These are phyloP conservation scores for Talaromyces albobiverticillius DNA, from an alignment of 2,329 filamentous ascomycete genomes.

Conservation along the genomic window DNA sequence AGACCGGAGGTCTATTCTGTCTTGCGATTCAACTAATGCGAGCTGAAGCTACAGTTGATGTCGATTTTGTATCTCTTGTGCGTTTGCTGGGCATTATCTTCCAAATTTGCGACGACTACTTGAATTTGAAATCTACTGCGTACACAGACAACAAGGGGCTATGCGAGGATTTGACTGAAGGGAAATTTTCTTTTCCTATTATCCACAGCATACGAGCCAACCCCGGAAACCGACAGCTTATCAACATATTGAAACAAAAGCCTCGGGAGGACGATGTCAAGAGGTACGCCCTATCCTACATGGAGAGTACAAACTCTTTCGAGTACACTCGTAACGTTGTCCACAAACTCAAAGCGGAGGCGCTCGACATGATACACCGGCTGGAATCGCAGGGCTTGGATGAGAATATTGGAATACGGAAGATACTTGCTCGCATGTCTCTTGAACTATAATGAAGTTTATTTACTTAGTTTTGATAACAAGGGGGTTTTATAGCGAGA, in stretches of 20 bases:
- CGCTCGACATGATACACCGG: background rate
- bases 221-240: constrained; percentile 3
- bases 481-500: too few species aligned
- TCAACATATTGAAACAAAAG: constrained; percentile 12
- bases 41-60: constrained; percentile 7
- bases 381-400: constrained; percentile 3
- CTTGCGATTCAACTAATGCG: constrained; percentile 20
- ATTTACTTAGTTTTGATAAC: too few species aligned
- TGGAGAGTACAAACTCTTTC: constrained; percentile 7
- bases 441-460: background rate
- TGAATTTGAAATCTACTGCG: constrained; percentile 19
- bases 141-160: constrained; percentile 37
- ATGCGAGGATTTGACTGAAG: constrained; percentile 40
- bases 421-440: constrained; percentile 9
- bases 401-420: constrained; percentile 7
- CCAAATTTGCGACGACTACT: constrained; percentile 26
- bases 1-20: constrained; percentile 23
- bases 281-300: constrained; percentile 4
- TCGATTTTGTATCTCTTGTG: constrained; percentile 17
- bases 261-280: constrained; percentile 11
- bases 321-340: constrained; percentile 5
- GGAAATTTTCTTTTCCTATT: constrained; percentile 37
- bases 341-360: background rate
- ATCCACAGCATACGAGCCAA: constrained; percentile 18
- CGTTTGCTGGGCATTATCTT: constrained; percentile 21